Evolutionary conservation across 2,329 filamentous ascomycete species (phyloP), one percentile per base, ranked within the genome.

Genomic region (Sporothrix pallida): DNA sequence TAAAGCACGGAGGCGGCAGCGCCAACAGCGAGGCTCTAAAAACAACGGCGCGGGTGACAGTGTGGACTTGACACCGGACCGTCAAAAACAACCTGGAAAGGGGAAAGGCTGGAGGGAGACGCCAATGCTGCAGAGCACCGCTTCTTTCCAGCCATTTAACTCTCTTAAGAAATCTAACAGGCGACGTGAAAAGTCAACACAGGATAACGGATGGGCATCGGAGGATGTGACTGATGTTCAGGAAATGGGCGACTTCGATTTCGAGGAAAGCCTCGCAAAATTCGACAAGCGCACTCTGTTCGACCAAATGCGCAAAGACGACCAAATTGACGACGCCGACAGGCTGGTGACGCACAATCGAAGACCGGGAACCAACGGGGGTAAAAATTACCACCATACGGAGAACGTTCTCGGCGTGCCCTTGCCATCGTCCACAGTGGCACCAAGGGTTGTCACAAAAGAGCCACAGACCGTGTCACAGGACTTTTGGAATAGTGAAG

Each of bases 201-300:
- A 82, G 9, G 88, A 93, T 60, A 97, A 94, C 80, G 95, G 94
- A 3, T 98, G 95, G 95, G 94, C 93, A 3, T 98, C 95, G 0
- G 96, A 98, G 80, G 95, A 98, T 79, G 95, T 95, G 26, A 98
- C 94, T 0, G 96, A 98, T 80, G 93, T 96, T 26, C 93, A 95
- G 82, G 95, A 97, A 80, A 89, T 96, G 86, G 93, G 93, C 12
- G 96, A 98, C 75, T 98, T 98, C 78, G 95, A 98, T 81, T 98
- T 98, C 79, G 91, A 93, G 78, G 91, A 90, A 72, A 94, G 94
- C 77, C 86, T 98, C 46, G 95, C 93, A 65, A 97, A 97, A 79
- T 98, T 98, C 78, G 95, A 98, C 84, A 98, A 98, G 84, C 90
- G 92, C 73, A 91, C 91, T 1, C 90, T 98, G 9, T 99, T 99